Percentiles rank a stretch among this genome's conserved stretches.
Conservation (phyloP, 768 basidiomycete genomes). For the Mycena chlorophos region DNA sequence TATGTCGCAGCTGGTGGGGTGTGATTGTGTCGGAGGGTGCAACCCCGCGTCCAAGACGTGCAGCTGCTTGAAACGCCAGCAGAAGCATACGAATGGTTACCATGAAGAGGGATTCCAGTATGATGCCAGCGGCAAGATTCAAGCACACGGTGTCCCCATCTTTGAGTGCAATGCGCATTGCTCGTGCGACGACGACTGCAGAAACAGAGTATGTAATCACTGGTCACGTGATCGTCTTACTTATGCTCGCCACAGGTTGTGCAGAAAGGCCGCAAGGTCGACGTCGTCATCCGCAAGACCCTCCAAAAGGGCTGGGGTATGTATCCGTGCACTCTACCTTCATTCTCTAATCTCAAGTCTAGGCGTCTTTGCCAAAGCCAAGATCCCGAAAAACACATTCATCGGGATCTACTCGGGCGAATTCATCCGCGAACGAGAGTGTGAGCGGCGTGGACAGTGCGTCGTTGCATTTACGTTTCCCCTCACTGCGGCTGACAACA, state of each 20-base stretch:
- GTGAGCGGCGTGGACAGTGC: constrained; percentile 66
- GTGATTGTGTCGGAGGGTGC: constrained; percentile 75
- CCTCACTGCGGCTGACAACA: constrained; percentile 4
- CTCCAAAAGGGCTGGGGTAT: constrained; percentile 82
- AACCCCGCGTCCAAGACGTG: constrained; percentile 75
- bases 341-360: background rate
- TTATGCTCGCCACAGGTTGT: constrained; percentile 57
- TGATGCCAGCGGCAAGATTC: constrained; percentile 58
- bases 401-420: constrained; percentile 88
- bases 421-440: constrained; percentile 66
- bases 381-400: constrained; percentile 68
- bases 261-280: constrained; percentile 70
- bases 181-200: constrained; percentile 75
- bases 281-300: constrained; percentile 70
- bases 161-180: constrained; percentile 88
- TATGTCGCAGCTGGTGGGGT: constrained; percentile 56
- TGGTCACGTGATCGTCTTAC: background rate
- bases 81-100: no score
- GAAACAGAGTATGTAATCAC: constrained; percentile 63
- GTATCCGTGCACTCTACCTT: constrained; percentile 22
- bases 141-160: constrained; percentile 56
- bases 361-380: constrained; percentile 75
- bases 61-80: constrained; percentile 65
- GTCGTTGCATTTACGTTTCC: constrained; percentile 25
- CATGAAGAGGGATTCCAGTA: constrained; percentile 61